A percentile compares a stretch with the other conserved stretches of the same genome.
Conservation (phyloP, 345 rosid species). For the Turritis glabra region DNA sequence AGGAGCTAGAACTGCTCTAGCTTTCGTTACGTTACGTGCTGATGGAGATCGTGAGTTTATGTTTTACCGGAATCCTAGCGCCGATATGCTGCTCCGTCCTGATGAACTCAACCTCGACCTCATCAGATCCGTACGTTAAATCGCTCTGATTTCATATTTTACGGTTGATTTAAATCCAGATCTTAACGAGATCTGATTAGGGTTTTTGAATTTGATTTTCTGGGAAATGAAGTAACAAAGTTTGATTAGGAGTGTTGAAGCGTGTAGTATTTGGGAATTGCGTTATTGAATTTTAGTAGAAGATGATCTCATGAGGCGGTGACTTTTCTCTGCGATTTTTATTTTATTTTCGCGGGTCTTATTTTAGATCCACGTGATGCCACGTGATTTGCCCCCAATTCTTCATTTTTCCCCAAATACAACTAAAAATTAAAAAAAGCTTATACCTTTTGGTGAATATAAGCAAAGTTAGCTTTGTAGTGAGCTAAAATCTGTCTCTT, state of each 20-base stretch:
- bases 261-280: slow-evolving; percentile 18
- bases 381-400: slow-evolving; percentile 33
- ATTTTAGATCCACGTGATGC: slow-evolving; percentile 38
- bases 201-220: slow-evolving; percentile 3
- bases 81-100: slow-evolving; percentile 67
- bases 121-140: slow-evolving; percentile 49
- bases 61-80: slow-evolving; percentile 72
- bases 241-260: neutral
- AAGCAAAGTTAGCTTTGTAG: neutral
- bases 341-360: slow-evolving; percentile 30
- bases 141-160: slow-evolving; percentile 1
- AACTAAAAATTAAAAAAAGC: neutral
- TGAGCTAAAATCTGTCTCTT: neutral
- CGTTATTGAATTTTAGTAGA: neutral
- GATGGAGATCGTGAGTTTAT: slow-evolving; percentile 74
- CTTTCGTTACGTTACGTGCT: slow-evolving; percentile 59
- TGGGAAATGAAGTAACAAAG: neutral
- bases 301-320: slow-evolving; percentile 26
- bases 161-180: neutral
- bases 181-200: slow-evolving; percentile 23
- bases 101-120: slow-evolving; percentile 58
- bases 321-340: slow-evolving; percentile 15
- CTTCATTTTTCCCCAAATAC: neutral
- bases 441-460: neutral
- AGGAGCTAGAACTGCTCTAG: slow-evolving; percentile 65